Evolutionary conservation across 176 grass and related monocot species (phyloP), one percentile per base, ranked within the genome.

Genomic region (Zoysia pacifica): DNA sequence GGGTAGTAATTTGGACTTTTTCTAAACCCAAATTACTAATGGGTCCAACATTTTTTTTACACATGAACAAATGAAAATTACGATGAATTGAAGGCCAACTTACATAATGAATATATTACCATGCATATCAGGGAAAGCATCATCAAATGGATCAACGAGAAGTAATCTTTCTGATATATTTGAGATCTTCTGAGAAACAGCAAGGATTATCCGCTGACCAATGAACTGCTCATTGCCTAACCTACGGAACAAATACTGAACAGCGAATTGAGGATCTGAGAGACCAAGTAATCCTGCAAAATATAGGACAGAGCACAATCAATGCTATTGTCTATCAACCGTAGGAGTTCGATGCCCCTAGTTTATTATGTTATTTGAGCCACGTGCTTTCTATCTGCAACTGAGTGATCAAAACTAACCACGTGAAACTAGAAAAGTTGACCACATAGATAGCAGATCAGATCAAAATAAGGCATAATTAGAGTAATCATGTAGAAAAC

Each of bases 21-120:
- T 28, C 28, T 0, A 28, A 28, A 46, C 64, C 7, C 11, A 87
- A 10, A 65, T 54, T 72, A 65, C 5, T 63, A 9, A 67, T n/a
- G 59, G 59, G 44, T 51, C 54, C 45, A 14, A 81, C 9, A 69
- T 4, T 42, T 11, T 49, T 19, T 47, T 2, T 44, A 28, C 11
- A 69, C 41, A 62, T 69, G 70, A 76, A 69, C 20, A 2, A 65
- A n/a, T 79, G 49, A 45, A 77, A 73, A 83, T 44, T 9, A 70
- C 64, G 70, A 49, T 49, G 20, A 74, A 28, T 66, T 47, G 58
- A 62, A 86, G 48, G 62, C 36, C 73, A 80, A 11, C 90, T 87
- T 89, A 94, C 91, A 94, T 87, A 53, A 97, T 81, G 72, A 94
- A 97, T 84, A 97, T 91, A 85, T 84, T 89, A 81, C 16, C 87